Evolutionary conservation across 116 monocot species (phyloP), one percentile per base, ranked within the genome.

Genomic region (Iris pallida): DNA sequence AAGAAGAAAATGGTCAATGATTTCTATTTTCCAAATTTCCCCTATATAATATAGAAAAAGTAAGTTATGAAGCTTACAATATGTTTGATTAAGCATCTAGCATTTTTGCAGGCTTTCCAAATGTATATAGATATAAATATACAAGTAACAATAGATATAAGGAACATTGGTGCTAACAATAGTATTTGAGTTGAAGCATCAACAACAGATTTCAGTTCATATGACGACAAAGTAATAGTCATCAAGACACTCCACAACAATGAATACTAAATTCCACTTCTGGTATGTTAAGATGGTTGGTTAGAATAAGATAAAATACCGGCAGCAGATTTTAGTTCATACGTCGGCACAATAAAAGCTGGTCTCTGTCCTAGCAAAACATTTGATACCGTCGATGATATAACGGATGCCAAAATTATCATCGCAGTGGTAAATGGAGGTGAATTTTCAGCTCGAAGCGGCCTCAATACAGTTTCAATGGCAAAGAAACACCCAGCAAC

Each of bases 301-400:
- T 54, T 56, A 67, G 83, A 85, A 85, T 70, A 65, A 65, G 82
- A 84, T 85, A 82, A 92, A 76, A 90, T 98, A 98, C 98, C 98
- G 55, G 98, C 93, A 78, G 90, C 98, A 84, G 98, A 98, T 93
- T 98, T 98, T 75, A 98, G 86, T 78, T 98, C 98, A 86, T 98
- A 98, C 78, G 88, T 86, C 67, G 98, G 93, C 76, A 98, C 98
- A 75, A 82, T 84, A 75, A 98, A 93, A 55, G 93, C 98, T 59
- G 93, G 86, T 59, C 78, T 81, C 69, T 98, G 87, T 72, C 98
- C 98, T 42, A 88, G 83, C 53, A 95, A 66, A 68, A 95, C 88
- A 80, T 90, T 93, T 59, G 98, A 98, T n/a, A 98, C 98, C 12
- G 98, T 98, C 15, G 98, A 98, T 64, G 98, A 98, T 76, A 98